Conservation (phyloP, 1,284 basidiomycete species). For the Naganishia sp. region DNA sequence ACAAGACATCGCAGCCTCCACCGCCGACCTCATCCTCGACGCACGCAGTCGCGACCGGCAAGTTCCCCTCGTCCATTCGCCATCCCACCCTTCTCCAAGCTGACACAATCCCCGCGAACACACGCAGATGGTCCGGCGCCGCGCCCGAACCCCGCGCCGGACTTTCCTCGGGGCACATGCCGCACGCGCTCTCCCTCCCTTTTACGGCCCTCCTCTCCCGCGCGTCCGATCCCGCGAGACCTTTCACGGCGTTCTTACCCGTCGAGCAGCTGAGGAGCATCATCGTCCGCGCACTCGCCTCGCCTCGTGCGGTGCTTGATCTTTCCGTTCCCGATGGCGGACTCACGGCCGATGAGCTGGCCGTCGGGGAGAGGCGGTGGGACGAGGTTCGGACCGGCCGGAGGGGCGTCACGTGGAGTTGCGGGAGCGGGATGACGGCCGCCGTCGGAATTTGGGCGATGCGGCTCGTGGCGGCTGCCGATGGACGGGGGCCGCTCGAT, state of each 20-base stretch:
- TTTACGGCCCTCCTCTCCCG: constrained; percentile 71
- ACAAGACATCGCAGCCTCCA: constrained; percentile 56
- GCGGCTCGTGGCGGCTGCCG: constrained; percentile 80
- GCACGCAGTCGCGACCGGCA: constrained; percentile 77
- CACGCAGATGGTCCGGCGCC: constrained; percentile 68
- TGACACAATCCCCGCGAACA: too few relatives aligned
- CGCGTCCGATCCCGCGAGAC: constrained; percentile 45
- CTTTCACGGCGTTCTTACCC: constrained; percentile 62
- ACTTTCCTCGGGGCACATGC: constrained; percentile 90
- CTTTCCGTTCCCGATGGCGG: neutral
- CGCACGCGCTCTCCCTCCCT: constrained; percentile 78
- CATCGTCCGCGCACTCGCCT: constrained; percentile 65
- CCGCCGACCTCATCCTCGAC: constrained; percentile 77
- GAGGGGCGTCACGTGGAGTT: constrained; percentile 67
- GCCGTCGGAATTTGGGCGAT: constrained; percentile 86
- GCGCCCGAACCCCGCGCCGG: constrained; percentile 87
- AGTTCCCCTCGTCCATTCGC: constrained; percentile 38
- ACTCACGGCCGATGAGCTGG: constrained; percentile 19
- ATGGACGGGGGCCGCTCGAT: constrained; percentile 46
- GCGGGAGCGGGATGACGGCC: constrained; percentile 97
- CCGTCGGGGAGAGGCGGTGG: constrained; percentile 55
- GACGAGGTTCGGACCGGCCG: constrained; percentile 61
- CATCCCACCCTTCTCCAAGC: neutral
- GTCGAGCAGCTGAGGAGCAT: constrained; percentile 62
- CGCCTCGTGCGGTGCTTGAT: constrained; percentile 38